These are phyloP conservation scores for Naganishia sp. DNA, from an alignment of 1,284 basidiomycete species.

Conservation along the genomic window DNA sequence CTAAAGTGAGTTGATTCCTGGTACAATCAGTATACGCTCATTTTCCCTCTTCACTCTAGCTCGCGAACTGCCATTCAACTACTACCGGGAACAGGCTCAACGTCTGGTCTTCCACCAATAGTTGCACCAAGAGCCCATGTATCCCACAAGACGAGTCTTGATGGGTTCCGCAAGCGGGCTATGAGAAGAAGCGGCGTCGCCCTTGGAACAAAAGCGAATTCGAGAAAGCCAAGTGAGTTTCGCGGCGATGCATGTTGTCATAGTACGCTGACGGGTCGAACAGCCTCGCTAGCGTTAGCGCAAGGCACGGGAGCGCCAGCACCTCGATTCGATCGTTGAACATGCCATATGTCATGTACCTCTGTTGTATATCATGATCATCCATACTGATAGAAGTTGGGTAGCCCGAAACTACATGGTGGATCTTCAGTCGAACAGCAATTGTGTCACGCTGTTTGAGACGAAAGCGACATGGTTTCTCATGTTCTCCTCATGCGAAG, in stretches of 20 bases:
- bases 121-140: constrained; percentile 27
- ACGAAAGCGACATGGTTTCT: constrained; percentile 16
- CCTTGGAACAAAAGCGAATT: constrained; percentile 15
- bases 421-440: not conserved
- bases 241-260: not conserved
- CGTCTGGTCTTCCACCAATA: constrained; percentile 23
- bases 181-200: constrained; percentile 32
- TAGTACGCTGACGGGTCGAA: not conserved
- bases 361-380: not conserved
- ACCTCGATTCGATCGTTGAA: constrained; percentile 20
- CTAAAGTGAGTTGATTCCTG: constrained; percentile 15
- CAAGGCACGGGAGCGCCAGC: constrained; percentile 21
- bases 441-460: constrained; percentile 8
- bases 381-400: not conserved
- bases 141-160: constrained; percentile 19
- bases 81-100: constrained; percentile 11
- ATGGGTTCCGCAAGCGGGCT: constrained; percentile 28
- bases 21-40: not conserved
- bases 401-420: too few species aligned
- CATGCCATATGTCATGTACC: not conserved
- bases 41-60: constrained; percentile 6
- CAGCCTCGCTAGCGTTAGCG: constrained; percentile 16
- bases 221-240: constrained; percentile 18
- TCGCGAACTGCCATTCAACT: constrained; percentile 29
- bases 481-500: not conserved